Conservation (phyloP, 2,329 filamentous ascomycete genomes). For the Thermothelomyces thermophilus region DNA sequence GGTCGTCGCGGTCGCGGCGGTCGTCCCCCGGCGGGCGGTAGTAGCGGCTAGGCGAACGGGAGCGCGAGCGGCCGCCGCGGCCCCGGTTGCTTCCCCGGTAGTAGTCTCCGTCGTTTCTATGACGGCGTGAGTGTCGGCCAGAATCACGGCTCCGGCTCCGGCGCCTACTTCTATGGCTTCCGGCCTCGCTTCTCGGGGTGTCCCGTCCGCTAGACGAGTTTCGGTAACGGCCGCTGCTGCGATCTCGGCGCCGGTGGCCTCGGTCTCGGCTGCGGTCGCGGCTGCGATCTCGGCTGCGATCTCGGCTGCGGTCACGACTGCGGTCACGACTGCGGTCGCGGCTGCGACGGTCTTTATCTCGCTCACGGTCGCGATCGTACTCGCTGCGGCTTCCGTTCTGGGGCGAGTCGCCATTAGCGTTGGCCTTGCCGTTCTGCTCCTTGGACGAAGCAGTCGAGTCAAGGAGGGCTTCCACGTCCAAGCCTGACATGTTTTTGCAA, state of each 20-base stretch:
- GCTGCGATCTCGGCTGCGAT: constrained; percentile 46
- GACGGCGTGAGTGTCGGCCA: constrained; percentile 66
- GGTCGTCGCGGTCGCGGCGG: constrained; percentile 30
- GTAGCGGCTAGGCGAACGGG: constrained; percentile 61
- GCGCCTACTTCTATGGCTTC: constrained; percentile 75
- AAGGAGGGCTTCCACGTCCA: constrained; percentile 85
- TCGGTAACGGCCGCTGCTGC: constrained; percentile 48
- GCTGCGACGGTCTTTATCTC: constrained; percentile 22
- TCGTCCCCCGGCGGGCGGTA: constrained; percentile 49
- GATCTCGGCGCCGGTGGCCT: constrained; percentile 37
- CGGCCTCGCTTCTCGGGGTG: constrained; percentile 67
- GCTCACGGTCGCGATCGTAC: constrained; percentile 42
- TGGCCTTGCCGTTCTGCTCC: constrained; percentile 40
- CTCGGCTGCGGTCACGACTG: constrained; percentile 35
- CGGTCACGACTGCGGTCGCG: constrained; percentile 40
- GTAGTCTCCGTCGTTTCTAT: constrained; percentile 63
- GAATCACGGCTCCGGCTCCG: constrained; percentile 73
- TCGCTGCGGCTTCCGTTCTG: constrained; percentile 38
- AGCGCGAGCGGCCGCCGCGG: constrained; percentile 60
- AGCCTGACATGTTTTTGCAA: constrained; percentile 51
- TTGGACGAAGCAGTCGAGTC: constrained; percentile 68
- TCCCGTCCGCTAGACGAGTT: constrained; percentile 50
- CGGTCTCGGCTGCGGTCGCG: constrained; percentile 33
- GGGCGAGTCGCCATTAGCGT: constrained; percentile 51
- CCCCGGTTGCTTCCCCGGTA: constrained; percentile 52